Conservation (phyloP, 306 rosid genomes). For the Mucuna pruriens region DNA sequence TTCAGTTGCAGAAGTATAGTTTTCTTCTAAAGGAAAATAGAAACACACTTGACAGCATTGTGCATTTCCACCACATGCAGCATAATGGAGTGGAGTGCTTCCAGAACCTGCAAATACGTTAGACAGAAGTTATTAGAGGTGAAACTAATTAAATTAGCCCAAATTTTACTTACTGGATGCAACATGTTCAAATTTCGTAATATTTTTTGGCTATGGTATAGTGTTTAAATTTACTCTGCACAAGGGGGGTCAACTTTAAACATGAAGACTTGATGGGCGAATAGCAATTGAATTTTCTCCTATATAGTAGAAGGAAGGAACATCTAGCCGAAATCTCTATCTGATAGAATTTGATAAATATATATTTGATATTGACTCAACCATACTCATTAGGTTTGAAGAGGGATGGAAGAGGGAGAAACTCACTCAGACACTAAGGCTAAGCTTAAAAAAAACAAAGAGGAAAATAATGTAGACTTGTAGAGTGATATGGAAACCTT, state of each 20-base stretch:
- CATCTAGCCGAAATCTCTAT: conserved; percentile 13
- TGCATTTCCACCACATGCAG: conserved; percentile 97
- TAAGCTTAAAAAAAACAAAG: not conserved
- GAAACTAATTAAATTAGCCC: conserved; percentile 14
- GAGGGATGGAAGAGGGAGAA: not conserved
- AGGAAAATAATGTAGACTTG: not conserved
- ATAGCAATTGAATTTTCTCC: not conserved
- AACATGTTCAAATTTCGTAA: not conserved
- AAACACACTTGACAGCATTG: conserved; percentile 87
- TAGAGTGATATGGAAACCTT: conserved; percentile 6
- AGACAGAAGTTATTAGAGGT: conserved; percentile 11
- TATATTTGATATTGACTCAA: not conserved
- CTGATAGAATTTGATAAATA: not conserved
- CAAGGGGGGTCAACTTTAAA: not conserved
- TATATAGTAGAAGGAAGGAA: conserved; percentile 1
- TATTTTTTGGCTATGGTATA: not conserved
- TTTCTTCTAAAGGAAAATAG: conserved; percentile 2
- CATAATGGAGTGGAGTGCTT: conserved; percentile 96
- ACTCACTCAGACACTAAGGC: not conserved
- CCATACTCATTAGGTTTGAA: not conserved
- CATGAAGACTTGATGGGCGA: not conserved
- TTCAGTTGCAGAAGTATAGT: conserved; percentile 9
- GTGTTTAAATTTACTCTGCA: not conserved
- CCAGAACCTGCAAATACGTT: conserved; percentile 75
- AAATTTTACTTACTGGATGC: not conserved